Percentiles rank a stretch among this genome's conserved stretches.
Conservation (phyloP, 1,284 basidiomycete species). For the Lignosus rhinocerotis region DNA sequence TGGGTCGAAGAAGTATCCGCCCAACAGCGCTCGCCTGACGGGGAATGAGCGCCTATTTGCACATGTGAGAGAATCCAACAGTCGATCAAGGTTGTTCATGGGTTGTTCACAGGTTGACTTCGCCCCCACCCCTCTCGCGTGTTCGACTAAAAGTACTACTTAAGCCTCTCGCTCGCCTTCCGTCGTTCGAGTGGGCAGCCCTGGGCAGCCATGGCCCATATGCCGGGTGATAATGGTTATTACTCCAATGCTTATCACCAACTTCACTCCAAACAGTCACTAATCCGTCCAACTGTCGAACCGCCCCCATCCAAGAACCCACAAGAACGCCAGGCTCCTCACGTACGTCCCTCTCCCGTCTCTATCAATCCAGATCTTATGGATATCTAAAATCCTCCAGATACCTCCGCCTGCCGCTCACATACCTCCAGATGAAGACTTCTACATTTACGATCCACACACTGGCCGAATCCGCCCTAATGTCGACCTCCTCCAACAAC, state of each 20-base stretch:
- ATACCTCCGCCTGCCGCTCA: conserved; percentile 35
- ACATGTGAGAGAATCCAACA: no score
- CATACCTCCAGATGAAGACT: conserved; percentile 37
- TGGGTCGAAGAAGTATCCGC: no score
- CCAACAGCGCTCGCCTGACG: no score
- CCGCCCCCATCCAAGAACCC: conserved; percentile 22
- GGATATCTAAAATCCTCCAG: no score
- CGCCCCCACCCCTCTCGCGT: no score
- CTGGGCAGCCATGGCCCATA: conserved; percentile 14
- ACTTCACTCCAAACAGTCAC: conserved; percentile 20
- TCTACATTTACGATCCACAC: conserved; percentile 33
- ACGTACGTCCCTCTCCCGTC: conserved; percentile 12
- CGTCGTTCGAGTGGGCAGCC: background rate
- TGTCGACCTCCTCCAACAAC: conserved; percentile 85
- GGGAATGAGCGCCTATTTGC: no score
- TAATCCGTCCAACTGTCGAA: conserved; percentile 15
- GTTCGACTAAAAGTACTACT: no score
- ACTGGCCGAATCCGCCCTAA: conserved; percentile 65
- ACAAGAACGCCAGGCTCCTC: conserved; percentile 25
- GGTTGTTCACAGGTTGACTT: no score
- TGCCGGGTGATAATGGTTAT: conserved; percentile 11
- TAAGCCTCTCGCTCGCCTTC: background rate
- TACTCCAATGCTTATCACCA: conserved; percentile 19
- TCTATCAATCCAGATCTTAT: background rate
- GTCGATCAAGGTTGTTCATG: no score